Conservation (phyloP, 805 yeast genomes). For the Wilhelminamyces savonicus region DNA sequence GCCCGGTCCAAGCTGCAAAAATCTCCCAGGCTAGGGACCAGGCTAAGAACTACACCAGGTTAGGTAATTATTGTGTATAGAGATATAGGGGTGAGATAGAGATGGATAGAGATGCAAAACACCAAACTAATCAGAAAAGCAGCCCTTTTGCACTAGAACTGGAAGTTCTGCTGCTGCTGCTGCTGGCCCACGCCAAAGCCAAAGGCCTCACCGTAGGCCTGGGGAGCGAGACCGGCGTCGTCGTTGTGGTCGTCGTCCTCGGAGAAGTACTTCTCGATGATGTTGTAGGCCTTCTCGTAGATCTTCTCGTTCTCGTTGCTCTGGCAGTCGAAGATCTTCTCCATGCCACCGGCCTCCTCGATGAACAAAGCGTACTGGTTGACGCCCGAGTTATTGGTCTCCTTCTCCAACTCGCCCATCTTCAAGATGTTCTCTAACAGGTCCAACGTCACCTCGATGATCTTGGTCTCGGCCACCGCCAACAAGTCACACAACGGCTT, state of each 20-base stretch:
- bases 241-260: slow-evolving; percentile 72
- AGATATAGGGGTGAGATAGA: too few relatives aligned
- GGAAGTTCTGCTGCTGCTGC: slow-evolving; percentile 49
- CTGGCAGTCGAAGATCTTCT: slow-evolving; percentile 91
- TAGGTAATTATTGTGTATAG: too few relatives aligned
- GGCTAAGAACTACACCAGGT: too few relatives aligned
- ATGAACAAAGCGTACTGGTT: slow-evolving; percentile 88
- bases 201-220: slow-evolving; percentile 74
- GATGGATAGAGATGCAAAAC: too few relatives aligned
- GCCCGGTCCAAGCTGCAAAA: too few relatives aligned
- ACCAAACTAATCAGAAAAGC: too few relatives aligned
- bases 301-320: slow-evolving; percentile 86
- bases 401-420: slow-evolving; percentile 91
- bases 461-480: slow-evolving; percentile 81
- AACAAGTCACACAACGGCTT: slow-evolving; percentile 94
- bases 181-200: slow-evolving; percentile 73
- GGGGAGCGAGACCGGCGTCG: slow-evolving; percentile 64
- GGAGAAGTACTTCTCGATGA: slow-evolving; percentile 86
- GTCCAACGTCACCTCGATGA: slow-evolving; percentile 91
- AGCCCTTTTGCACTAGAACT: slow-evolving; percentile 27
- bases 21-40: too few relatives aligned
- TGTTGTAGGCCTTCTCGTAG: slow-evolving; percentile 82
- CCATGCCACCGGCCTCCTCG: slow-evolving; percentile 98
- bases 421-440: slow-evolving; percentile 90
- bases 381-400: slow-evolving; percentile 56